These are phyloP conservation scores for Wallemia ichthyophaga DNA, from an alignment of 1,284 basidiomycete genomes.

Conservation along the genomic window DNA sequence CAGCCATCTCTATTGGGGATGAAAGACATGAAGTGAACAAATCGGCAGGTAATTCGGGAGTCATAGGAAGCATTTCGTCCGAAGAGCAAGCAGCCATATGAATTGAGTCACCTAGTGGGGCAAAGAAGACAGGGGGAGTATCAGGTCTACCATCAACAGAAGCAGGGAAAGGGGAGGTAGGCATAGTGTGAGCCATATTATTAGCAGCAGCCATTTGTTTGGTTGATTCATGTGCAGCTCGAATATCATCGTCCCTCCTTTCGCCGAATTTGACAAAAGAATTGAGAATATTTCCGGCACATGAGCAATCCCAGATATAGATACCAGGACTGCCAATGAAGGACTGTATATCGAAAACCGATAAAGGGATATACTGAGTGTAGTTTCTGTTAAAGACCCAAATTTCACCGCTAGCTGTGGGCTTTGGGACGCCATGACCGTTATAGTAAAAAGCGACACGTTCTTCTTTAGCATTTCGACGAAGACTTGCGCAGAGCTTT, in stretches of 20 bases:
- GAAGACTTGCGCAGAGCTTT: conserved; percentile 54
- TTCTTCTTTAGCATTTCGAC: conserved; percentile 74
- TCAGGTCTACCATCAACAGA: conserved; percentile 21
- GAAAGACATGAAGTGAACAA: conserved; percentile 93
- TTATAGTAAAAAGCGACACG: conserved; percentile 94
- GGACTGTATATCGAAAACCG: conserved; percentile 63
- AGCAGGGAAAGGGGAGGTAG: conserved; percentile 1
- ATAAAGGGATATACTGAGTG: conserved; percentile 94
- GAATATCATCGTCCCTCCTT: conserved; percentile 46
- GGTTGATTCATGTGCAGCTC: conserved; percentile 15
- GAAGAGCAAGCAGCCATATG: conserved; percentile 85
- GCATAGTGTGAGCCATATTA: conserved; percentile 8
- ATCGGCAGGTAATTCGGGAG: conserved; percentile 85
- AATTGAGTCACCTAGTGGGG: conserved; percentile 60
- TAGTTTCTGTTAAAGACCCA: conserved; percentile 98
- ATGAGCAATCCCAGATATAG: conserved; percentile 96
- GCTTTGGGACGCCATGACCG: conserved; percentile 90
- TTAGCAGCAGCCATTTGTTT: conserved; percentile 8
- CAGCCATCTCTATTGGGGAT: conserved; percentile 86
- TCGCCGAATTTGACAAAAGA: conserved; percentile 75
- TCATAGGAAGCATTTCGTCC: conserved; percentile 73
- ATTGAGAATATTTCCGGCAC: conserved; percentile 67
- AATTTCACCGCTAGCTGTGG: conserved; percentile 79
- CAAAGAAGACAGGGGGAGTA: conserved; percentile 10
- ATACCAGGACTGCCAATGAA: conserved; percentile 86